Evolutionary conservation across 2,329 filamentous ascomycete species (phyloP), one percentile per base, ranked within the genome.

Genomic region (Fusarium cyanostomum): DNA sequence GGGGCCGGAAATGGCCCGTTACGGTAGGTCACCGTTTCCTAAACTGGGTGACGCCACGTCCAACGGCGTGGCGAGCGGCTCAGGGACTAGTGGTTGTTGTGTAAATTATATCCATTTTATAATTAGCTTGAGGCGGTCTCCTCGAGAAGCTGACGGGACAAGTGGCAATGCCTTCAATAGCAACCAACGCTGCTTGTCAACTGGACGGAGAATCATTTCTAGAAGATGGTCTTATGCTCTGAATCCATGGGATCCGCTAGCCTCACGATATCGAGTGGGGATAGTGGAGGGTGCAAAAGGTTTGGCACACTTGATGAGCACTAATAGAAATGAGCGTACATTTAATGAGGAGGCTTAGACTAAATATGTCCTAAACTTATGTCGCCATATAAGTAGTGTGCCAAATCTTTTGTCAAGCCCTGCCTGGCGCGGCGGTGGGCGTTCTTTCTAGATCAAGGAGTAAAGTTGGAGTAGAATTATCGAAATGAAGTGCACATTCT

Each of bases 1-100:
- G 59, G 62, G 62, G 59, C 63, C 62, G 62, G 62, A 66, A 66
- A 55, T 66, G 63, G 59, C 58, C 63, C 54, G 43, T 66, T 64
- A 28, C 37, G 28, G 62, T 59, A 66, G 58, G 54, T 52, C 45
- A 60, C 30, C 61, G 60, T 56, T 64, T 58, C 62, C 51, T 45
- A 57, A 64, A 50, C 48, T 57, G 62, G 62, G 51, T 28, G 48
- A 65, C 65, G 61, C 61, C 56, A 65, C 35, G 33, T 38, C 37
- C 27, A 66, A 66, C 62, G 63, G 59, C 51, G 43, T 38, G 54
- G 43, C 54, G 59, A 39, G 6, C 31, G 37, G 44, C 49, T 43
- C 56, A 60, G 50, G 56, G 43, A 61, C 58, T 61, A 61, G 56
- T 49, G 35, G 45, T 15, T 37, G 16, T 28, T 33, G 33, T 49